Conservation (phyloP, 2,329 filamentous ascomycete genomes). For the Gyromitra esculenta region DNA sequence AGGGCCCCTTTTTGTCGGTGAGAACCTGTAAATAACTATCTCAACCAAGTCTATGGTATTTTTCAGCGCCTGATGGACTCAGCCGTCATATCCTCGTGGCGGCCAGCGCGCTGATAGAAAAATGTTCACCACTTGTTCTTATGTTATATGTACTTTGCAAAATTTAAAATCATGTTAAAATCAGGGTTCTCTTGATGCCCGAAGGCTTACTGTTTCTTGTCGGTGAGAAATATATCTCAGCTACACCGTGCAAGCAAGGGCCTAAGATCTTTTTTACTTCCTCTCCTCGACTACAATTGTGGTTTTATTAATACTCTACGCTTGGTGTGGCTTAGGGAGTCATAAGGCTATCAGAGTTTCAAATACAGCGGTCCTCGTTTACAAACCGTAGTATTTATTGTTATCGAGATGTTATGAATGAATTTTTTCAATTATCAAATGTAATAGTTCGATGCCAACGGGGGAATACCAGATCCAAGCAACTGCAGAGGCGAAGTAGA, state of each 20-base stretch:
- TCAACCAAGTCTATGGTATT: not conserved
- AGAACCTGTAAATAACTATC: slow-evolving; percentile 13
- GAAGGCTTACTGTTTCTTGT: not conserved
- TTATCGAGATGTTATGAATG: not conserved
- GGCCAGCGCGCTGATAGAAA: not conserved
- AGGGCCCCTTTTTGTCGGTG: not conserved
- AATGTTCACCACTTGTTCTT: not conserved
- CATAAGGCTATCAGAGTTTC: slow-evolving; percentile 9
- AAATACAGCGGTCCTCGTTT: slow-evolving; percentile 22
- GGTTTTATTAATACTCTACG: not conserved
- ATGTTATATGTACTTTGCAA: not conserved
- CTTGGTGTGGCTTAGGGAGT: slow-evolving; percentile 9
- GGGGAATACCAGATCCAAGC: not conserved
- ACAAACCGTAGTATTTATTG: not conserved
- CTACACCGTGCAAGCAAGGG: not conserved
- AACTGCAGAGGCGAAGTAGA: not conserved
- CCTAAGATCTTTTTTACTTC: not conserved
- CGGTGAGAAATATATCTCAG: not conserved
- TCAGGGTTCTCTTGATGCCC: not conserved
- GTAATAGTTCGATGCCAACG: slow-evolving; percentile 12
- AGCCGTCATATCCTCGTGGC: slow-evolving; percentile 10
- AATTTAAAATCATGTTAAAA: not conserved
- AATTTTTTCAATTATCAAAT: slow-evolving; percentile 8
- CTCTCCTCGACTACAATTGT: not conserved
- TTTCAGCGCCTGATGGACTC: not conserved